Evolutionary conservation across 257 asterid species (phyloP).

Genomic region (Plantago ovata): DNA sequence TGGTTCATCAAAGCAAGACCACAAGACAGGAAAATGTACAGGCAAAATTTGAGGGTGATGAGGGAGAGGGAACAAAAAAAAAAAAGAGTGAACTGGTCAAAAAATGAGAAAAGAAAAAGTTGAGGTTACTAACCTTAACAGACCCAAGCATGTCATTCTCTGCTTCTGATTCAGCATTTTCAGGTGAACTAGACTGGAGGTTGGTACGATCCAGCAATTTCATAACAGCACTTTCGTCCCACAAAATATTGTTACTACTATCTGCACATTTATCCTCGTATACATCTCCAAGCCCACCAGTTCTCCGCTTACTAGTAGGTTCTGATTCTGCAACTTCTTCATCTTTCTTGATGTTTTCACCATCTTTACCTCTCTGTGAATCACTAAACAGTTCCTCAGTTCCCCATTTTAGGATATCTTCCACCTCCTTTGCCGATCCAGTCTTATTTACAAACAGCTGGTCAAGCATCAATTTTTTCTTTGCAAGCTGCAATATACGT

Average conservation of each 20-base stretch:
- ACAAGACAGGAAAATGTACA: constrained; percentile 14
- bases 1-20: constrained; percentile 20
- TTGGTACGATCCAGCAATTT: constrained; percentile 91
- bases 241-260: constrained; percentile 60
- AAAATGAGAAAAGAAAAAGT: constrained; percentile 20
- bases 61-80: no score
- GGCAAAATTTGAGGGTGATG: constrained; percentile 17
- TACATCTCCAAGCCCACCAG: constrained; percentile 97
- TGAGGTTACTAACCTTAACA: constrained; percentile 52
- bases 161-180: constrained; percentile 62
- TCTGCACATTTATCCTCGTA: constrained; percentile 89
- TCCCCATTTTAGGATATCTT: constrained; percentile 95
- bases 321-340: constrained; percentile 52
- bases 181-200: constrained; percentile 66
- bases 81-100: constrained; percentile 3
- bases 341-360: constrained; percentile 52
- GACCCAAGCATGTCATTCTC: constrained; percentile 96
- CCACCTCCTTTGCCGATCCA: constrained; percentile 94
- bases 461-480: constrained; percentile 96
- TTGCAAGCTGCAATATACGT: constrained; percentile 97
- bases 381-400: constrained; percentile 94
- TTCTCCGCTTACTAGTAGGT: constrained; percentile 59
- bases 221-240: constrained; percentile 85
- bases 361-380: constrained; percentile 52
- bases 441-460: constrained; percentile 94